A percentile compares a stretch with the other conserved stretches of the same genome.
These are phyloP conservation scores for Amauroascus verrucosus DNA, from an alignment of 2,329 filamentous ascomycete genomes.

Conservation along the genomic window DNA sequence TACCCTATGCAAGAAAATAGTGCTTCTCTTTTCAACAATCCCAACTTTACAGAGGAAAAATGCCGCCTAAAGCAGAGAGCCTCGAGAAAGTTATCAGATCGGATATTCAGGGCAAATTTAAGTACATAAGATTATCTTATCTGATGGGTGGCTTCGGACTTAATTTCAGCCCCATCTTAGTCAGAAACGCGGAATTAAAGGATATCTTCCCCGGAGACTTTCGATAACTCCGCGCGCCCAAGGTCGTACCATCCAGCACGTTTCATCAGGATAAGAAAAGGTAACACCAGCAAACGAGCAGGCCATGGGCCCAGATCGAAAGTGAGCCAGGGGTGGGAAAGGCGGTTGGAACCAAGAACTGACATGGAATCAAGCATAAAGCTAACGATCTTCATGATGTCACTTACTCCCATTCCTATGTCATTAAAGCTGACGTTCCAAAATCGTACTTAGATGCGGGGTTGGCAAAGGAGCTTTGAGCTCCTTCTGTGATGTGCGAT, in stretches of 20 bases:
- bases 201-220: not conserved
- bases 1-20: too few species aligned
- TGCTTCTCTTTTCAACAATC: too few species aligned
- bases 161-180: conserved; percentile 2
- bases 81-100: conserved; percentile 11
- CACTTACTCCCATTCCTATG: not conserved
- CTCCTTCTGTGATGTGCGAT: not conserved
- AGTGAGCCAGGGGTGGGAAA: too few species aligned
- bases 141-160: conserved; percentile 3
- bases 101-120: not conserved
- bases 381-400: not conserved
- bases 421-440: not conserved
- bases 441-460: not conserved
- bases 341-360: too few species aligned
- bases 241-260: too few species aligned
- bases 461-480: not conserved
- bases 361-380: too few species aligned
- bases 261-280: too few species aligned
- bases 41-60: too few species aligned
- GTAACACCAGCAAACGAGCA: too few species aligned
- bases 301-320: too few species aligned
- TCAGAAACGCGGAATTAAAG: conserved; percentile 8
- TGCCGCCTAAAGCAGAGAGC: not conserved
- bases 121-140: conserved; percentile 10
- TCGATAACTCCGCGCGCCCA: not conserved